Base-by-base conservation (phyloP, 2,329 filamentous ascomycete species). In the Pseudohalonectria lignicola region DNA sequence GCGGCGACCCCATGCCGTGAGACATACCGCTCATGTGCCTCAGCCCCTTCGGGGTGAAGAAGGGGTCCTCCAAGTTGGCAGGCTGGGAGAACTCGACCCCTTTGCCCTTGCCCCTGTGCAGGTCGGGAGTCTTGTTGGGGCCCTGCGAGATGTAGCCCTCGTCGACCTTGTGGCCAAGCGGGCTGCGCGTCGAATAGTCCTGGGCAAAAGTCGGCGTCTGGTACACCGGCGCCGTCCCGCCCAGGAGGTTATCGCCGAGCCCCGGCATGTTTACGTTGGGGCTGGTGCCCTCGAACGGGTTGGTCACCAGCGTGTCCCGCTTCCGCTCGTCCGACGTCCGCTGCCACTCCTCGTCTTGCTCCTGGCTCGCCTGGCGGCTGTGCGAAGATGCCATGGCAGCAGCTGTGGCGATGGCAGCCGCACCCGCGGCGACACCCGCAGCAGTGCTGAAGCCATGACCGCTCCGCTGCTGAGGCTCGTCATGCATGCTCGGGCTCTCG, bases 81-180 rank as follows among this genome's bases (percentile, higher is more conserved):
- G 65, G 62, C 37, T 71, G 61, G 23, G 69, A 54, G 32, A 76
- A 71, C 34, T 67, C 66, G 33, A 73, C 52, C 17, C 69, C 71
- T 50, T 79, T 77, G 49, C 71, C 71, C 51, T 76, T 71, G 42
- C 59, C 59, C 23, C 8, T 12, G 7, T 13, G 64, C 51, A 31
- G 18, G 21, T 73, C 71, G 1, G 72, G 72, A 3, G 65, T 69
- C 46, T 71, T 69, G 44, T 72, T 69, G 3, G 72, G 71, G 3
- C 68, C 74, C 39, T 76, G 86, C 18, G 90, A 94, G 47, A 90
- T 88, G 60, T 95, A 96, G 7, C 88, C 90, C 63, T 96, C 90
- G 53, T 95, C 86, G 37, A 62, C 66, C 55, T 79, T 84, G 42
- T 71, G 68, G 31, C 67, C 74, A 49, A 67, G 56, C 35, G 74